A percentile compares a stretch with the other conserved stretches of the same genome.
Evolutionary conservation across 208 protist species (phyloP).

Genomic region (Acanthamoeba sp.): DNA sequence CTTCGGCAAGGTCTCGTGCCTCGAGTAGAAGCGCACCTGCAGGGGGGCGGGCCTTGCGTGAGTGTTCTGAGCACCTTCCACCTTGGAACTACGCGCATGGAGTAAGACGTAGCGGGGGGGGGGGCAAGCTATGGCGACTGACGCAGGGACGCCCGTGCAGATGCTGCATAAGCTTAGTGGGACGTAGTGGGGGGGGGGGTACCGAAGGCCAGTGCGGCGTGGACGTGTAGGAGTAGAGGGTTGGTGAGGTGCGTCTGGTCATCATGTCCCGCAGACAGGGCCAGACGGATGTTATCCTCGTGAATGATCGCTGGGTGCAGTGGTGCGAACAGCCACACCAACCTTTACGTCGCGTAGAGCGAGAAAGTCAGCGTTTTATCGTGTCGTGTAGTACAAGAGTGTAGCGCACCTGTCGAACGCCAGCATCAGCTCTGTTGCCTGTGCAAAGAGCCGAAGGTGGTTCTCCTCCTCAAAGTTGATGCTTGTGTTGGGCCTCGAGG

Average conservation of each 20-base stretch:
- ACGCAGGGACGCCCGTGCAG: background rate
- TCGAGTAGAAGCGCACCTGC: background rate
- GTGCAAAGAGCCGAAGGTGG: constrained; percentile 23
- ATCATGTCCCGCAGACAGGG: background rate
- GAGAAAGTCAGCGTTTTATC: too few species aligned
- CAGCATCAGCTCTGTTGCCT: constrained; percentile 28
- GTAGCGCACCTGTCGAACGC: background rate
- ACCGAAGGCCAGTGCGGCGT: constrained; percentile 14
- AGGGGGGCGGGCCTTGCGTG: background rate
- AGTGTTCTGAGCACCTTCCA: background rate
- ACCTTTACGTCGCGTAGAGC: too few species aligned
- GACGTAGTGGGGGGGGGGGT: background rate
- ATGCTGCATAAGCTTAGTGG: background rate
- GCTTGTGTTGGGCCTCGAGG: background rate
- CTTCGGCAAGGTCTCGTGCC: constrained; percentile 2
- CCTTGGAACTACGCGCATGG: too few species aligned
- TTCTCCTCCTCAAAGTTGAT: background rate
- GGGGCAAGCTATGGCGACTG: too few species aligned
- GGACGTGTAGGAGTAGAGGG: background rate
- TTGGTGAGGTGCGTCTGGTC: background rate
- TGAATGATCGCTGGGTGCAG: constrained; percentile 9
- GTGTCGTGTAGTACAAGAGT: too few species aligned
- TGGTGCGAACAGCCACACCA: constrained; percentile 10
- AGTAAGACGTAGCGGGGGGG: too few species aligned
- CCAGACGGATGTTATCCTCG: background rate